phyloP scores from a whole-genome alignment of 2,329 filamentous ascomycete species.

The Cercospora brassicicola region DNA sequence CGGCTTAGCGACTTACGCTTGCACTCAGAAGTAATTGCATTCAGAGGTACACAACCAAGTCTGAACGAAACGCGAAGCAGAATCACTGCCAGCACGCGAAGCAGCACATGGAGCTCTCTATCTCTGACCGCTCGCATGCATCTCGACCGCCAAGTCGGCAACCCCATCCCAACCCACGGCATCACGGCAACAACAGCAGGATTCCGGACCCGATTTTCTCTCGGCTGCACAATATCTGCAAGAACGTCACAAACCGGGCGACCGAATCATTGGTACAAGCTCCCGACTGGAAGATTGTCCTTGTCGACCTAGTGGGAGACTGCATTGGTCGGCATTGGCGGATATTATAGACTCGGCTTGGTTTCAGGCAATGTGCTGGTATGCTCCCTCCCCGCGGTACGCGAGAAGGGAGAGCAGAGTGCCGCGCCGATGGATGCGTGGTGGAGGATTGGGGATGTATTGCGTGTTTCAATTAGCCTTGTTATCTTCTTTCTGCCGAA shows the following conservation, averaged over 20 bases:
- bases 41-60: not conserved
- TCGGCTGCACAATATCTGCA: not conserved
- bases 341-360: not conserved
- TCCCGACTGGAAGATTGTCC: not conserved
- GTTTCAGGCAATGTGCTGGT: conserved; percentile 6
- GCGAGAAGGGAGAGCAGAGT: not conserved
- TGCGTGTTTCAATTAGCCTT: not conserved
- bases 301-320: conserved; percentile 3
- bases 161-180: not conserved
- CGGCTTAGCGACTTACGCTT: too few relatives aligned
- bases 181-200: not conserved
- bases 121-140: not conserved
- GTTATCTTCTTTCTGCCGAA: not conserved
- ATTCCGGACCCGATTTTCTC: conserved; percentile 3
- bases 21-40: not conserved
- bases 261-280: not conserved
- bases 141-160: not conserved
- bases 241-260: not conserved
- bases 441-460: not conserved
- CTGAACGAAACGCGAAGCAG: too few relatives aligned
- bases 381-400: not conserved
- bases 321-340: conserved; percentile 13
- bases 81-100: too few relatives aligned
- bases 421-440: not conserved
- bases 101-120: not conserved